Percentiles rank a stretch among this genome's conserved stretches.
phyloP scores from a whole-genome alignment of 2,329 filamentous ascomycete species.

The Diaporthe citri region DNA sequence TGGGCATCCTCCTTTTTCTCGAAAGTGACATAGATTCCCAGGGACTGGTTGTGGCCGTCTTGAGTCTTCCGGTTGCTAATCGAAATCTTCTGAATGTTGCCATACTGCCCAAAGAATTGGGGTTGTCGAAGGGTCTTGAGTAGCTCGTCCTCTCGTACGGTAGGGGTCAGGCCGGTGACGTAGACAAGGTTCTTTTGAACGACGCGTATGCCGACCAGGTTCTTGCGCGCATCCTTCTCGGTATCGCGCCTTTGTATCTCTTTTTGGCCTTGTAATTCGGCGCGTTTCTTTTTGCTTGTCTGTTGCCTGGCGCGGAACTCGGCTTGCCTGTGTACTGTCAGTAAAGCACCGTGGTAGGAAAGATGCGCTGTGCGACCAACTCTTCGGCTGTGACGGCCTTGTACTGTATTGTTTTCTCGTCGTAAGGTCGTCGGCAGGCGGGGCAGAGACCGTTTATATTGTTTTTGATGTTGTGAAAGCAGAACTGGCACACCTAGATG shows the following conservation, averaged over 20 bases:
- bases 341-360: slow-evolving; percentile 35
- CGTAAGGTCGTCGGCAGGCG: slow-evolving; percentile 95
- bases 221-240: slow-evolving; percentile 95
- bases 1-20: slow-evolving; percentile 91
- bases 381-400: slow-evolving; percentile 96
- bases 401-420: slow-evolving; percentile 97
- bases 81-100: slow-evolving; percentile 98
- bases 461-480: slow-evolving; percentile 98
- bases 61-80: slow-evolving; percentile 93
- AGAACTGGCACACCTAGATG: slow-evolving; percentile 95
- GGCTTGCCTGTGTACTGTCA: slow-evolving; percentile 68
- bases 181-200: slow-evolving; percentile 99
- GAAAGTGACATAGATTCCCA: slow-evolving; percentile 99
- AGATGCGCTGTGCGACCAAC: slow-evolving; percentile 66
- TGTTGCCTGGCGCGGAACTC: slow-evolving; percentile 83
- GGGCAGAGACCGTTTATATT: slow-evolving; percentile 98
- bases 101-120: slow-evolving; percentile 98
- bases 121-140: slow-evolving; percentile 89
- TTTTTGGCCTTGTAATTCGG: slow-evolving; percentile 85
- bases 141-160: slow-evolving; percentile 90
- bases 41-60: slow-evolving; percentile 82
- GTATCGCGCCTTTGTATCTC: slow-evolving; percentile 97
- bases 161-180: slow-evolving; percentile 93
- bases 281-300: slow-evolving; percentile 94
- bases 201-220: slow-evolving; percentile 92